phyloP scores from a whole-genome alignment of 306 rosid species.

The Prinsepia uniflora region DNA sequence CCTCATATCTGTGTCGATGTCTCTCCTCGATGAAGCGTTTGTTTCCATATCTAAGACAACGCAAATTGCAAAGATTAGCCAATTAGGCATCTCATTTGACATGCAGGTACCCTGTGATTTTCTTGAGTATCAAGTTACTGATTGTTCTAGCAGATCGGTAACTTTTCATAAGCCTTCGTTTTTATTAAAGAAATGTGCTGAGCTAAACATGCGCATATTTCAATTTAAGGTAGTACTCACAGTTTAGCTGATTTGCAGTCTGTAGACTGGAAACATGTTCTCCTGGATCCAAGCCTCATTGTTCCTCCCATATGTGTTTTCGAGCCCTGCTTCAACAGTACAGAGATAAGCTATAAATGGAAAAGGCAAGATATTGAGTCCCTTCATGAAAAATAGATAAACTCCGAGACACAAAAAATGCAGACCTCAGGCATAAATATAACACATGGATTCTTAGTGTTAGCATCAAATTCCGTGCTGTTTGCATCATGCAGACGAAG shows the following conservation, averaged over 20 bases:
- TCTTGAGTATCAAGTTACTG: not conserved
- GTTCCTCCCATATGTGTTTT: slow-evolving; percentile 96
- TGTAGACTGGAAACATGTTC: slow-evolving; percentile 63
- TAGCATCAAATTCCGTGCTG: slow-evolving; percentile 78
- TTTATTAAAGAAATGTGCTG: not conserved
- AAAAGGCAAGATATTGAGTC: not conserved
- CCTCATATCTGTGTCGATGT: slow-evolving; percentile 57
- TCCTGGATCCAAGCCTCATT: slow-evolving; percentile 97
- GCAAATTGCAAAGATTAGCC: slow-evolving; percentile 14
- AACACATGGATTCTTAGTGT: slow-evolving; percentile 74
- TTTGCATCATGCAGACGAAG: slow-evolving; percentile 74
- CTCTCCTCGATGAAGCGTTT: slow-evolving; percentile 39
- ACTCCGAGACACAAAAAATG: not conserved
- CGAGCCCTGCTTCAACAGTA: slow-evolving; percentile 56
- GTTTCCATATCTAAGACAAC: slow-evolving; percentile 40
- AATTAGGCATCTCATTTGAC: slow-evolving; percentile 11
- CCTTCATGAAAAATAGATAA: not conserved
- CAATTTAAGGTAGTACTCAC: slow-evolving; percentile 43
- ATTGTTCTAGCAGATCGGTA: not conserved
- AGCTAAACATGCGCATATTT: not conserved
- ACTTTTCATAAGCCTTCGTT: not conserved
- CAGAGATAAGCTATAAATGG: slow-evolving; percentile 17
- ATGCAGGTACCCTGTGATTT: not conserved
- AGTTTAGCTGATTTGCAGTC: slow-evolving; percentile 78
- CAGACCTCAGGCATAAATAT: slow-evolving; percentile 92